Evolutionary conservation across 1,284 basidiomycete genomes (phyloP), one percentile per base, ranked within the genome.

Genomic region (Pseudozyma sp.): DNA sequence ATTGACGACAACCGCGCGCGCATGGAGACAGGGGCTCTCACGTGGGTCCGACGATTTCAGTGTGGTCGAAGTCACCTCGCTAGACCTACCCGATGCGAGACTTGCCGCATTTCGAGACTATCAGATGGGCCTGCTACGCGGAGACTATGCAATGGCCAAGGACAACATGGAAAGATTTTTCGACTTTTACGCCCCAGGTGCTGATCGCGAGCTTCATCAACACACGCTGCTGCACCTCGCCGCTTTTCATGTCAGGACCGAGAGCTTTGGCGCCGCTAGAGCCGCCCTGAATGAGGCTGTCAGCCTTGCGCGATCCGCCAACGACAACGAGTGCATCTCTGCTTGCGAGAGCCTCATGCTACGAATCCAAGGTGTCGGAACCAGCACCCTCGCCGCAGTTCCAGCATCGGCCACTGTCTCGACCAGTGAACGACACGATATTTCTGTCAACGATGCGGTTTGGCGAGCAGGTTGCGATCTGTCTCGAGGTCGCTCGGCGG

Each of bases 171-270:
- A 75, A 31, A 64, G 51, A 34, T 71, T 70, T 42, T 75, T 75
- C 35, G 72, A 75, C 53, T 75, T 70, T 54, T 70, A 67, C 39
- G 60, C 72, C 6, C 72, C 72, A 7, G 72, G 72, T 13, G 59
- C 71, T n/a, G 71, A 74, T 40, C 63, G 71, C n/a, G 72, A 75
- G 44, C 64, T 75, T 11, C 72, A 75, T 46, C 72, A 75, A 44
- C 68, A 75, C 49, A 75, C 72, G 5, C 45, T 75, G 24, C 35
- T 75, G 30, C 67, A 75, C 42, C 57, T 75, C 0, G 64, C 72
- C 3, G 48, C 72, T 11, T 75, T 75, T 34, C 72, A 75, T 30
- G 49, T 70, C 24, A 58, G 47, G 34, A 63, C 57, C 16, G 55
- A 67, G 35, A 67, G 72, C 45, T 63, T 64, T 17, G 49, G 49